A percentile compares a stretch with the other conserved stretches of the same genome.
Conservation (phyloP, 208 protist species). For the Porcisia deanei region DNA sequence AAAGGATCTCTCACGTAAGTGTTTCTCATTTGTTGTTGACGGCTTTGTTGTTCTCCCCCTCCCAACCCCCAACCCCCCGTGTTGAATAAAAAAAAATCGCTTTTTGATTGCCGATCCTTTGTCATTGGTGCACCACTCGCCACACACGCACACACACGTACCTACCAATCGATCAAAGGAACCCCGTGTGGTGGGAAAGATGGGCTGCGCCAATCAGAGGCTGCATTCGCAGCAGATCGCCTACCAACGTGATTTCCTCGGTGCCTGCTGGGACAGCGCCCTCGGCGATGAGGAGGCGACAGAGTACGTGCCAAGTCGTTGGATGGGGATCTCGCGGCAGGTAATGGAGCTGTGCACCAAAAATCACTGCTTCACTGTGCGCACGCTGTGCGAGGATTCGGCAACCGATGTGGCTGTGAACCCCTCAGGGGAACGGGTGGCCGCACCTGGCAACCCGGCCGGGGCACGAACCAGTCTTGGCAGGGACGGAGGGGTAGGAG, state of each 20-base stretch:
- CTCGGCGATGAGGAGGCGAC: slow-evolving; percentile 39
- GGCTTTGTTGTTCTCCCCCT: no score
- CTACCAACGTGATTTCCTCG: slow-evolving; percentile 62
- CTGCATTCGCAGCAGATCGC: slow-evolving; percentile 46
- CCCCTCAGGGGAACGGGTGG: background rate
- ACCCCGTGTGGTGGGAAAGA: background rate
- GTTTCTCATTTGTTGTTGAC: no score
- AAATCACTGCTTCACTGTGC: slow-evolving; percentile 54
- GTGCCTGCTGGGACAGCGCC: slow-evolving; percentile 52
- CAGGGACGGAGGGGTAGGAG: slow-evolving; percentile 5
- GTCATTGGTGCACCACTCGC: no score
- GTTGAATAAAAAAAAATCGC: no score
- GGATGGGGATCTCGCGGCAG: slow-evolving; percentile 50
- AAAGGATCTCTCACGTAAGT: no score
- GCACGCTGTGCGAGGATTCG: slow-evolving; percentile 26
- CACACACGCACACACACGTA: no score
- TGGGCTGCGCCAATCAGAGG: slow-evolving; percentile 39
- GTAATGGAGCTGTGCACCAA: slow-evolving; percentile 50
- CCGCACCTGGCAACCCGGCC: slow-evolving; percentile 1
- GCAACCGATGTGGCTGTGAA: slow-evolving; percentile 11
- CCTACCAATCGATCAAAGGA: background rate
- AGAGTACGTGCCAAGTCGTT: slow-evolving; percentile 46
- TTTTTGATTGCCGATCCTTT: no score
- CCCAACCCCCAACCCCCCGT: no score
- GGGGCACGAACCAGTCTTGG: slow-evolving; percentile 4